Evolutionary conservation across 2,329 filamentous ascomycete genomes (phyloP).

Genomic region (Parastagonospora nodorum): DNA sequence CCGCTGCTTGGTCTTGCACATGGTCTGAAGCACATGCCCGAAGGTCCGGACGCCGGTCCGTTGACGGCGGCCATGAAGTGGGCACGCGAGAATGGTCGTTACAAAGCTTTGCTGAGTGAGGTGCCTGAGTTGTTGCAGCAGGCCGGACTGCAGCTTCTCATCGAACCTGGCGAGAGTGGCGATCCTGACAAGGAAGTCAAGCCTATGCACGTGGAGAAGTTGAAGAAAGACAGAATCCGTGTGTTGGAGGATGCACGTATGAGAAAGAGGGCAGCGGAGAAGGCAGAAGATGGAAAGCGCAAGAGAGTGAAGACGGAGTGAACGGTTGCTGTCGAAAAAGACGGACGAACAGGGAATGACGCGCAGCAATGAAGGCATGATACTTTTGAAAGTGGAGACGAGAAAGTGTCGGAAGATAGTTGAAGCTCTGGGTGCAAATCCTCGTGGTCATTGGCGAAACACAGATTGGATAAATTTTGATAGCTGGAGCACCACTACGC

Average conservation of each 20-base stretch:
- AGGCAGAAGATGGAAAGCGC: background rate
- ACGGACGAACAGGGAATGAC: no score
- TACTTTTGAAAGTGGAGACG: background rate
- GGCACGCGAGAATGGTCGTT: background rate
- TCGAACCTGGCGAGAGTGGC: constrained; percentile 6
- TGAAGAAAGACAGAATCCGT: constrained; percentile 15
- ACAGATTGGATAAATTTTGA: no score
- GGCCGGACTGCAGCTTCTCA: constrained; percentile 8
- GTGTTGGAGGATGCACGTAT: background rate
- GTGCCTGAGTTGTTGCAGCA: constrained; percentile 7
- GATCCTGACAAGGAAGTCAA: constrained; percentile 17
- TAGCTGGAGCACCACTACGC: background rate
- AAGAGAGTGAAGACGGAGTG: constrained; percentile 11
- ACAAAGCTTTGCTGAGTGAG: constrained; percentile 13
- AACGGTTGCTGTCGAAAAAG: no score
- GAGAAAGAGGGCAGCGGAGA: background rate
- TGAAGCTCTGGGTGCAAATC: background rate
- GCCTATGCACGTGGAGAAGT: background rate
- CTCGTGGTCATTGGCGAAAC: background rate
- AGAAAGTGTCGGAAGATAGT: no score
- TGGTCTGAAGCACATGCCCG: constrained; percentile 14
- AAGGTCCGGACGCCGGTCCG: constrained; percentile 20
- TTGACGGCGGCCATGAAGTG: constrained; percentile 17
- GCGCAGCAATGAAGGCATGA: no score
- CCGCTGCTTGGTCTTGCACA: constrained; percentile 21